Conservation (phyloP, 495 filamentous ascomycete species). For the Hyphodiscus hymeniophilus region DNA sequence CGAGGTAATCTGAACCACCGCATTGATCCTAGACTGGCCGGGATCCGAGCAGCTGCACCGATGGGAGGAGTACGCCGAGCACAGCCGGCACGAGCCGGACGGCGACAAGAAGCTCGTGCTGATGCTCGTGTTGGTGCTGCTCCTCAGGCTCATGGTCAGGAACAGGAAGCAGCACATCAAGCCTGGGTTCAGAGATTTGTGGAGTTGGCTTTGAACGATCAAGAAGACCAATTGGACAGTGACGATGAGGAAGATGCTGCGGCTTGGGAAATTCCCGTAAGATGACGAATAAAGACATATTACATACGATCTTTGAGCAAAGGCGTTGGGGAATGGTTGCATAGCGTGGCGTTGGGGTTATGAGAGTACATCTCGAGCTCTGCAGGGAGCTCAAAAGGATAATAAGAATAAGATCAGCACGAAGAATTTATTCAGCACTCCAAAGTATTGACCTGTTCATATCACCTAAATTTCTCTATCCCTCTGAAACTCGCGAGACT, state of each 20-base stretch:
- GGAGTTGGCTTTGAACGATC: constrained; percentile 41
- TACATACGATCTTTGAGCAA: background rate
- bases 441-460: too few relatives aligned
- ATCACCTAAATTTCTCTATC: too few relatives aligned
- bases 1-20: background rate
- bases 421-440: too few relatives aligned
- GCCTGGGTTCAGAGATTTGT: constrained; percentile 48
- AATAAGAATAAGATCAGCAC: too few relatives aligned
- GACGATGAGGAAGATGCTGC: constrained; percentile 24
- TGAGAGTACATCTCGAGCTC: too few relatives aligned
- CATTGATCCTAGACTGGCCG: background rate
- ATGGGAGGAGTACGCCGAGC: background rate
- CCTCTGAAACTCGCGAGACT: too few relatives aligned
- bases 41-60: background rate
- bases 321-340: background rate
- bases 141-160: too few relatives aligned
- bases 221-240: constrained; percentile 39
- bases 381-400: too few relatives aligned
- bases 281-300: constrained; percentile 3
- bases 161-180: constrained; percentile 27
- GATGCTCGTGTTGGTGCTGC: background rate
- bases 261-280: constrained; percentile 23
- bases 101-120: constrained; percentile 2
- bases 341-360: too few relatives aligned
- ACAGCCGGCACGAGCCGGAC: background rate